Evolutionary conservation across 768 basidiomycete species (phyloP).

Genomic region (Suillus spraguei): DNA sequence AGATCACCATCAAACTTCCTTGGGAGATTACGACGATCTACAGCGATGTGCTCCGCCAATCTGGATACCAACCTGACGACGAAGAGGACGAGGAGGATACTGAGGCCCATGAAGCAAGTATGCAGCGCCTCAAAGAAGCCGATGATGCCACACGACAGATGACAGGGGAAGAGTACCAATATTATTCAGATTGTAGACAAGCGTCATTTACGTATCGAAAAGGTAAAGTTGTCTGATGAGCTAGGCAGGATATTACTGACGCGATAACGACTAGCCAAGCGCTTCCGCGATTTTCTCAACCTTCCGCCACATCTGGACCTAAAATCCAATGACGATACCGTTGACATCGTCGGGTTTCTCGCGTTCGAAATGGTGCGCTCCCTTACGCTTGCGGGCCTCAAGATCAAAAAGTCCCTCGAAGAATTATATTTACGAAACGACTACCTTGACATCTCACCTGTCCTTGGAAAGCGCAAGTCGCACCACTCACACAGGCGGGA

Average conservation of each 20-base stretch:
- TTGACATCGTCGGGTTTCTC: slow-evolving; percentile 96
- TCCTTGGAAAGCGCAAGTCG: slow-evolving; percentile 72
- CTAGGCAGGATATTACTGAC: neutral
- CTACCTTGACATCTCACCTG: slow-evolving; percentile 47
- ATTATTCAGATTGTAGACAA: slow-evolving; percentile 95
- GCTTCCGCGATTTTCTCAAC: slow-evolving; percentile 93
- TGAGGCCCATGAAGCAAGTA: slow-evolving; percentile 92
- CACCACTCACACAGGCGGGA: slow-evolving; percentile 41
- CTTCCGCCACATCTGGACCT: slow-evolving; percentile 85
- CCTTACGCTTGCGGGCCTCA: slow-evolving; percentile 84
- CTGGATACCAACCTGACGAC: slow-evolving; percentile 84
- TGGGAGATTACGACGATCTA: slow-evolving; percentile 96
- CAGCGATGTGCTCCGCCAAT: slow-evolving; percentile 78
- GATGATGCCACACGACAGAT: slow-evolving; percentile 94
- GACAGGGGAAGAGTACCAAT: slow-evolving; percentile 96
- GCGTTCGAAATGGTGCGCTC: slow-evolving; percentile 97
- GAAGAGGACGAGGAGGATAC: slow-evolving; percentile 97
- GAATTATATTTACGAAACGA: slow-evolving; percentile 70
- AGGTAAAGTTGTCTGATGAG: slow-evolving; percentile 49
- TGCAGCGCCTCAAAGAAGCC: slow-evolving; percentile 89
- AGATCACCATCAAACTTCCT: slow-evolving; percentile 92
- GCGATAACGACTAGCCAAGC: slow-evolving; percentile 61
- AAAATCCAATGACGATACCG: slow-evolving; percentile 90
- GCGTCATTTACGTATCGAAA: slow-evolving; percentile 97
- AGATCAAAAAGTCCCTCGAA: slow-evolving; percentile 79